phyloP scores from a whole-genome alignment of 2,329 filamentous ascomycete species.

The Ceratocystis alfenasii region DNA sequence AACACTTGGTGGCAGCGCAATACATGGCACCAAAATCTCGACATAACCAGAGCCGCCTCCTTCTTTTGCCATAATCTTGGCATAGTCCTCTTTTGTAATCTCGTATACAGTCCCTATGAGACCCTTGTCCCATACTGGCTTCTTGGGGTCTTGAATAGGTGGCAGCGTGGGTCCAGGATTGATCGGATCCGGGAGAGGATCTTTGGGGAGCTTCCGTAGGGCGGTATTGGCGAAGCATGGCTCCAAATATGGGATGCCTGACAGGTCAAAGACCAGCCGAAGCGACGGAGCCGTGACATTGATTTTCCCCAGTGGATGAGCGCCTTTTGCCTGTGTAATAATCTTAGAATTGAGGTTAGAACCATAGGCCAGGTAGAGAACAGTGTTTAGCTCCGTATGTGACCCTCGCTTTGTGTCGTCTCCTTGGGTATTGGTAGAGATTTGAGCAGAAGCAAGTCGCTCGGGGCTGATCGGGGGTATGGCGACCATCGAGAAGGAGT shows the following conservation, averaged over 20 bases:
- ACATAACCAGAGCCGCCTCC: slow-evolving; percentile 76
- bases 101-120: slow-evolving; percentile 93
- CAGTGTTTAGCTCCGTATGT: slow-evolving; percentile 32
- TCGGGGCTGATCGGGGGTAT: slow-evolving; percentile 28
- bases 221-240: slow-evolving; percentile 84
- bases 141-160: slow-evolving; percentile 19
- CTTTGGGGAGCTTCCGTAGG: slow-evolving; percentile 42
- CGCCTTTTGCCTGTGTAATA: slow-evolving; percentile 65
- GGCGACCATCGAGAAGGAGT: not conserved
- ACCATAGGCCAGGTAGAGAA: slow-evolving; percentile 80
- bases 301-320: slow-evolving; percentile 66
- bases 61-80: slow-evolving; percentile 79
- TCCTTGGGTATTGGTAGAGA: slow-evolving; percentile 24
- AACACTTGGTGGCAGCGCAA: slow-evolving; percentile 48
- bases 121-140: slow-evolving; percentile 57
- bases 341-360: slow-evolving; percentile 75
- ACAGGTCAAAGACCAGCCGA: slow-evolving; percentile 69
- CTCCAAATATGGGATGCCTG: slow-evolving; percentile 74
- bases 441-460: slow-evolving; percentile 30
- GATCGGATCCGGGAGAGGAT: slow-evolving; percentile 27
- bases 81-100: slow-evolving; percentile 71
- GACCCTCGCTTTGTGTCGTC: slow-evolving; percentile 19
- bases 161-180: slow-evolving; percentile 20
- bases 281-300: slow-evolving; percentile 73
- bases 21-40: slow-evolving; percentile 69